These are phyloP conservation scores for Aquanectria penicillioides DNA, from an alignment of 2,329 filamentous ascomycete species.

Conservation along the genomic window DNA sequence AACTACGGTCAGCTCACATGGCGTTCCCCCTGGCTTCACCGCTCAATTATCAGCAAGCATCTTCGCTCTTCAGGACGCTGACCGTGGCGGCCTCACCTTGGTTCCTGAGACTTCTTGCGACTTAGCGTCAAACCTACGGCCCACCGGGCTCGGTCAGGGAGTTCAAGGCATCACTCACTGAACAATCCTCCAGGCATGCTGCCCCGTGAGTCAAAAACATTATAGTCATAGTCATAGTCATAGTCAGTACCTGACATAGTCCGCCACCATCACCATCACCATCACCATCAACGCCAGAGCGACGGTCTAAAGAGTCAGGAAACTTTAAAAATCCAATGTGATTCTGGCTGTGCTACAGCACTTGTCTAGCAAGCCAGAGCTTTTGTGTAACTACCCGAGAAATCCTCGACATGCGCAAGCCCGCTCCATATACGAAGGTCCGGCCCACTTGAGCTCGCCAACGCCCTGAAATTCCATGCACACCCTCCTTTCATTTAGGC, in stretches of 20 bases:
- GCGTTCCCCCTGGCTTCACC: conserved; percentile 7
- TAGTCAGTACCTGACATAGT: not conserved
- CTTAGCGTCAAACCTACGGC: not conserved
- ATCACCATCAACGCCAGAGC: not conserved
- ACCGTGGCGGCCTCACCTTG: conserved; percentile 8
- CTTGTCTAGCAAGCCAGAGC: conserved; percentile 36
- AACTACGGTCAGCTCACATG: conserved; percentile 16
- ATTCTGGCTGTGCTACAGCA: conserved; percentile 37
- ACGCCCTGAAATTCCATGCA: conserved; percentile 42
- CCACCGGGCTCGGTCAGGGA: not conserved
- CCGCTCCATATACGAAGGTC: conserved; percentile 40
- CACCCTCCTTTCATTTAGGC: conserved; percentile 36
- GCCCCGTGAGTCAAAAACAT: no score
- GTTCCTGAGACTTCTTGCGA: not conserved
- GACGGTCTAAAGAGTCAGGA: conserved; percentile 6
- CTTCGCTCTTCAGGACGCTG: conserved; percentile 3
- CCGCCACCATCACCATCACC: not conserved
- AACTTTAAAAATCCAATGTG: conserved; percentile 32
- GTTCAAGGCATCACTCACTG: not conserved
- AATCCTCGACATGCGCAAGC: conserved; percentile 37
- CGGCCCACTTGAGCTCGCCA: conserved; percentile 45
- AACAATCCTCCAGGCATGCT: no score
- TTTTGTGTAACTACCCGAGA: conserved; percentile 41
- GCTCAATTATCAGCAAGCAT: conserved; percentile 5
- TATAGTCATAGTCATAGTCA: no score